phyloP scores from a whole-genome alignment of 352 stramenopile genomes.

The Pythium monospermum region DNA sequence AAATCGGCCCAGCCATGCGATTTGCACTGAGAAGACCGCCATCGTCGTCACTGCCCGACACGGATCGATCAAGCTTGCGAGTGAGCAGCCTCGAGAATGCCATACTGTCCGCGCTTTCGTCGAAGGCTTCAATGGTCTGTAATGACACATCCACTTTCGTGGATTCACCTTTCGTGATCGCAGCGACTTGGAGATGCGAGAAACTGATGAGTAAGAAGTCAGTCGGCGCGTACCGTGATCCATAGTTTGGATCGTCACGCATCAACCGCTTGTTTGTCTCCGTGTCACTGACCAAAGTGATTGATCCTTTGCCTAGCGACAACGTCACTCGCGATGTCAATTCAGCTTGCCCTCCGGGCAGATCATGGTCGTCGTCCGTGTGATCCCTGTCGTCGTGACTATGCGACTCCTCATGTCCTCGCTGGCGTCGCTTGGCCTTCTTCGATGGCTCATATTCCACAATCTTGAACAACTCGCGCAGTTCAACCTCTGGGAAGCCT shows the following conservation, averaged over 20 bases:
- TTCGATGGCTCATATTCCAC: slow-evolving; percentile 77
- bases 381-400: slow-evolving; percentile 21
- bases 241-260: slow-evolving; percentile 61
- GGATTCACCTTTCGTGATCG: slow-evolving; percentile 57
- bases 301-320: slow-evolving; percentile 60
- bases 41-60: slow-evolving; percentile 33
- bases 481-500: slow-evolving; percentile 73
- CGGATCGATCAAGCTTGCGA: slow-evolving; percentile 42
- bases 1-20: slow-evolving; percentile 70
- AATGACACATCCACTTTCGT: slow-evolving; percentile 82
- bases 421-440: slow-evolving; percentile 44
- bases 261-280: slow-evolving; percentile 61
- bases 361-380: slow-evolving; percentile 23
- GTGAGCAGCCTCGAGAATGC: slow-evolving; percentile 77
- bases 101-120: slow-evolving; percentile 82
- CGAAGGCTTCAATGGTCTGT: slow-evolving; percentile 81
- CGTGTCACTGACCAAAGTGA: slow-evolving; percentile 71
- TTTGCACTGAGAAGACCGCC: slow-evolving; percentile 47
- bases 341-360: slow-evolving; percentile 29
- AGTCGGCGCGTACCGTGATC: slow-evolving; percentile 57
- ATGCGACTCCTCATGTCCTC: slow-evolving; percentile 27
- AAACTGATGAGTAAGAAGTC: slow-evolving; percentile 80
- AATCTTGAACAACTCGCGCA: slow-evolving; percentile 85
- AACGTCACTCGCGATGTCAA: slow-evolving; percentile 74
- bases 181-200: slow-evolving; percentile 69